A percentile compares a stretch with the other conserved stretches of the same genome.
Conservation (phyloP, 495 filamentous ascomycete genomes). For the Lineolata rhizophorae region DNA sequence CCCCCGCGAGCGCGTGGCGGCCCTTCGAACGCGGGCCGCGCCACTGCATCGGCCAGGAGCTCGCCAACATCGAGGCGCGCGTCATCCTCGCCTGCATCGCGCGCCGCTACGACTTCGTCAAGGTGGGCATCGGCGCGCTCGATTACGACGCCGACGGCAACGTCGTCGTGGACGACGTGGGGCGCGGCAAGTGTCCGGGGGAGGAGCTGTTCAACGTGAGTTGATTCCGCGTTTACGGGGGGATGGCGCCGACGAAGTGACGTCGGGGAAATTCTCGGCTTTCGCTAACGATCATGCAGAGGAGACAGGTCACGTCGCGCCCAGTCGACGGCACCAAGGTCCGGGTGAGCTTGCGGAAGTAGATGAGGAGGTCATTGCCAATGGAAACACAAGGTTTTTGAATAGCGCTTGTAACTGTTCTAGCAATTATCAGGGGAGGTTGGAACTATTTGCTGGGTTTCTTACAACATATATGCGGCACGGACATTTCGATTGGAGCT, state of each 20-base stretch:
- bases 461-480: no score
- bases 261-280: background rate
- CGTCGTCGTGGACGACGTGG: background rate
- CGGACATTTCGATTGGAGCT: no score
- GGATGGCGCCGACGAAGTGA: background rate
- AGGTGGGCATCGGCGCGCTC: background rate
- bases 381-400: no score
- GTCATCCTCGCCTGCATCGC: slow-evolving; percentile 8
- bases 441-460: no score
- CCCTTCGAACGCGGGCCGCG: slow-evolving; percentile 15
- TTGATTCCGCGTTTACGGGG: background rate
- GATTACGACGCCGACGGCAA: background rate
- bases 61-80: slow-evolving; percentile 16
- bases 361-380: no score
- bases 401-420: no score
- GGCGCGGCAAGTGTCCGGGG: background rate
- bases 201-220: slow-evolving; percentile 1
- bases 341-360: background rate
- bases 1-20: slow-evolving; percentile 7
- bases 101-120: background rate
- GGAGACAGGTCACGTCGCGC: background rate
- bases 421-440: no score
- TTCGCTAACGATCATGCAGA: background rate
- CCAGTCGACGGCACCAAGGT: background rate
- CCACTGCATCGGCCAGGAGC: slow-evolving; percentile 19